These are phyloP conservation scores for Sporobolomyces roseus DNA, from an alignment of 768 basidiomycete genomes.

Conservation along the genomic window DNA sequence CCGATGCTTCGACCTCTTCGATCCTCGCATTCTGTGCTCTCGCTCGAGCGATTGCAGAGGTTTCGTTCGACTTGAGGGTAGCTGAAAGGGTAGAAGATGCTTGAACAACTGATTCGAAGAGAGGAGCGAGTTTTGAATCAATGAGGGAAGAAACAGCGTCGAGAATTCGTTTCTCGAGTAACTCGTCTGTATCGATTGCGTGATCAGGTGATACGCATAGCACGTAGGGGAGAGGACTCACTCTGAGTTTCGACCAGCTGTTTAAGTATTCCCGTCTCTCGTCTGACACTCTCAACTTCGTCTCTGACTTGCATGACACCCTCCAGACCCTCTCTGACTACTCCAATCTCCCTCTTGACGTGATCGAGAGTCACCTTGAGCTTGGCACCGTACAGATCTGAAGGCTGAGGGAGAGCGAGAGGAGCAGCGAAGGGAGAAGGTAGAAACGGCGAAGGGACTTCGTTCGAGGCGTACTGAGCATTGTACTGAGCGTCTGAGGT, in stretches of 20 bases:
- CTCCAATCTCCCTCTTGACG: constrained; percentile 20
- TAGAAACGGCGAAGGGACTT: not conserved
- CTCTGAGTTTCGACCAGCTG: not conserved
- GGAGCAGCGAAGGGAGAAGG: not conserved
- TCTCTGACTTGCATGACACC: constrained; percentile 6
- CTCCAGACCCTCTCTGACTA: not conserved
- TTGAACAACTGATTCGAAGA: not conserved
- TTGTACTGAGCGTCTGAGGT: not conserved
- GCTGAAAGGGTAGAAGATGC: not conserved
- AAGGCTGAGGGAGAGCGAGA: not conserved
- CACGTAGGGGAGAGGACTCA: not conserved
- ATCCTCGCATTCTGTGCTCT: constrained; percentile 3
- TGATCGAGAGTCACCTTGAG: constrained; percentile 8
- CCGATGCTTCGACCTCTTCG: constrained; percentile 4
- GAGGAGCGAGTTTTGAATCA: not conserved
- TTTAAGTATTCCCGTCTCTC: not conserved
- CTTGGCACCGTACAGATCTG: constrained; percentile 5
- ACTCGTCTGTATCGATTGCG: not conserved
- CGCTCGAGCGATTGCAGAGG: not conserved
- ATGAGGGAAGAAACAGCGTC: not conserved
- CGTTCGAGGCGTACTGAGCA: not conserved
- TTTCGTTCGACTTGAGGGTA: not conserved
- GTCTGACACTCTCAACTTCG: constrained; percentile 7
- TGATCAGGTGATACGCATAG: not conserved
- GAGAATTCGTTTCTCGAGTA: constrained; percentile 2